Conservation (phyloP, 78 protist species). For the Dictyostelium brefeldianum region DNA sequence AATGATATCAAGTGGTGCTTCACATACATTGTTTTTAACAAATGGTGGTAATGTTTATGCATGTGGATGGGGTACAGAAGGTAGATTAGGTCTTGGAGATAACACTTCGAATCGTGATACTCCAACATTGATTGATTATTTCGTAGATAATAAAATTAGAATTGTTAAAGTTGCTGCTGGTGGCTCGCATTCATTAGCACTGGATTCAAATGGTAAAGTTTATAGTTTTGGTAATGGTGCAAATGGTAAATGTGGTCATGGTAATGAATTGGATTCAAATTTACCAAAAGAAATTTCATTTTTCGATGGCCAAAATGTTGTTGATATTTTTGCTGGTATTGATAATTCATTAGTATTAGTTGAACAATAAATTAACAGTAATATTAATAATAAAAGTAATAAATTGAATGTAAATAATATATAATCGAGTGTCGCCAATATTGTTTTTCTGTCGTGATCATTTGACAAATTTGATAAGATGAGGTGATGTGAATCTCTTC, state of each 20-base stretch:
- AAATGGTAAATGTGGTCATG: constrained; percentile 69
- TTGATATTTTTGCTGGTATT: constrained; percentile 53
- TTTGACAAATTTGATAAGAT: too few relatives aligned
- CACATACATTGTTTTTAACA: constrained; percentile 43
- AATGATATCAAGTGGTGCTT: constrained; percentile 34
- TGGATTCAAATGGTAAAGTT: constrained; percentile 24
- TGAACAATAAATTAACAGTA: constrained; percentile 2
- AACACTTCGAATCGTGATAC: constrained; percentile 44
- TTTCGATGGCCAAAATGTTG: not conserved
- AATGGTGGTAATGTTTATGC: constrained; percentile 26
- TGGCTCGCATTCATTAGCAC: constrained; percentile 46
- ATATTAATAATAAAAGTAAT: not conserved
- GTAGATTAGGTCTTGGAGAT: constrained; percentile 62
- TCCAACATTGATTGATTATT: constrained; percentile 4
- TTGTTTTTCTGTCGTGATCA: too few relatives aligned
- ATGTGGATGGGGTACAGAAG: constrained; percentile 76
- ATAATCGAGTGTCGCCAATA: too few relatives aligned
- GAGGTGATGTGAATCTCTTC: too few relatives aligned
- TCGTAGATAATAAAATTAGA: constrained; percentile 26
- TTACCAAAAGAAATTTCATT: constrained; percentile 33
- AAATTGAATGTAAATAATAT: too few relatives aligned
- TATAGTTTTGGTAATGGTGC: constrained; percentile 60
- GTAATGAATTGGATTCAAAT: not conserved
- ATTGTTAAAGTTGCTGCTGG: constrained; percentile 50
- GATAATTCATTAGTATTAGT: constrained; percentile 44